These are phyloP conservation scores for Argentina anserina DNA, from an alignment of 306 rosid genomes.

Conservation along the genomic window DNA sequence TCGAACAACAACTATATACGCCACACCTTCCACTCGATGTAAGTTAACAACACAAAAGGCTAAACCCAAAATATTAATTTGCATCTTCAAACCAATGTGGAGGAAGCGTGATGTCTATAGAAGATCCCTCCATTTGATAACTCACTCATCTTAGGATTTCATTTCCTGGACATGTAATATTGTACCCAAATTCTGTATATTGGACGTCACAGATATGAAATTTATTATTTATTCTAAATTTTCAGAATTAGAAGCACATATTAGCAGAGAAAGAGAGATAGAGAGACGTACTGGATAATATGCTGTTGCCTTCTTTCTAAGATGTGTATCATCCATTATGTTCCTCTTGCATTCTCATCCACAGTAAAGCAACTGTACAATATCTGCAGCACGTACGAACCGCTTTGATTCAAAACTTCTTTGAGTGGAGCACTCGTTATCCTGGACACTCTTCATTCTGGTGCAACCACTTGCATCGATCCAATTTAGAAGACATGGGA, in stretches of 20 bases:
- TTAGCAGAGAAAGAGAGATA: neutral
- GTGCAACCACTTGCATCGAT: neutral
- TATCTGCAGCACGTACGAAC: too few relatives aligned
- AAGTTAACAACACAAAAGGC: neutral
- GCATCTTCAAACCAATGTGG: neutral
- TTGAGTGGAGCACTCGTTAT: neutral
- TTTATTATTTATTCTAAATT: neutral
- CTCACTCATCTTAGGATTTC: constrained; percentile 2
- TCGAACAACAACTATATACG: too few relatives aligned
- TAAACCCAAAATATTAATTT: constrained; percentile 1
- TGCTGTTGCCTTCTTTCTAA: neutral
- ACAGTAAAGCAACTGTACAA: neutral
- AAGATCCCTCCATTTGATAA: neutral
- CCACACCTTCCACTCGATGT: too few relatives aligned
- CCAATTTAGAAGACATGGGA: neutral
- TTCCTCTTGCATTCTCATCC: neutral
- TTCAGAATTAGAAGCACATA: neutral
- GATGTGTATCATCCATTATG: neutral
- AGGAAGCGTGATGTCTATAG: constrained; percentile 4
- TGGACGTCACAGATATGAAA: neutral
- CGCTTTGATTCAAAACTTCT: neutral
- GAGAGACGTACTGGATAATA: neutral
- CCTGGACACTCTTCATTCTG: neutral
- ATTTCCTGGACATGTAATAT: neutral
- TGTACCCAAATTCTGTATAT: neutral